A percentile compares a stretch with the other conserved stretches of the same genome.
Evolutionary conservation across 1,284 basidiomycete species (phyloP).

Genomic region (Pseudozyma sp.): DNA sequence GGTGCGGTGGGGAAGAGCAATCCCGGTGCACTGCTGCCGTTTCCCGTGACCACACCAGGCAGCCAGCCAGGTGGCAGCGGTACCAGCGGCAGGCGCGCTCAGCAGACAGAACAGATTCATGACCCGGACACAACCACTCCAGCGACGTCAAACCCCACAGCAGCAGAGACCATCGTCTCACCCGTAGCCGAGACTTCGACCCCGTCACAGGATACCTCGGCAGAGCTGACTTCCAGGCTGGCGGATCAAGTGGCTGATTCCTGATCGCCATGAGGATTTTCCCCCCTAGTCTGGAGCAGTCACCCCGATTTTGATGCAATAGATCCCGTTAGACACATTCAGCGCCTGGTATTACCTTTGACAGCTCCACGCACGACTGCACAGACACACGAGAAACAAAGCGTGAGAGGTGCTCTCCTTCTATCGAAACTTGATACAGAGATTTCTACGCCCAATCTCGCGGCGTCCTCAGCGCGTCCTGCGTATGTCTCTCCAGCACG

Average conservation of each 20-base stretch:
- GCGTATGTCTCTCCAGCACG: constrained; percentile 46
- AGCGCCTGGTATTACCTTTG: too few relatives aligned
- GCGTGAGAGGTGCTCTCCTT: constrained; percentile 4
- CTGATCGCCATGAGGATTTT: neutral
- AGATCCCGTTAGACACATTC: neutral
- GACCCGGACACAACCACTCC: neutral
- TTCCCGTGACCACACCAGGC: constrained; percentile 17
- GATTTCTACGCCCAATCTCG: constrained; percentile 52
- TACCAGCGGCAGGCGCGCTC: neutral
- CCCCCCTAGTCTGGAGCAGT: neutral
- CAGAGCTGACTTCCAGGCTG: constrained; percentile 13
- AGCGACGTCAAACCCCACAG: constrained; percentile 17
- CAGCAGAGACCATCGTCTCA: constrained; percentile 29
- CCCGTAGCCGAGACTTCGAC: constrained; percentile 16
- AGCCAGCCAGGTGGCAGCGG: neutral
- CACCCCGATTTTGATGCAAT: too few relatives aligned
- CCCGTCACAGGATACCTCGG: neutral
- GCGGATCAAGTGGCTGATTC: constrained; percentile 7
- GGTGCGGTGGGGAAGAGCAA: constrained; percentile 13
- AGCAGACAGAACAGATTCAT: neutral
- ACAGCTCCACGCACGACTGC: neutral
- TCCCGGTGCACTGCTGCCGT: constrained; percentile 13
- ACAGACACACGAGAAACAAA: neutral
- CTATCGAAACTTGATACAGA: neutral
- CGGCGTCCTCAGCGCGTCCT: constrained; percentile 52